Evolutionary conservation across 2,329 filamentous ascomycete genomes (phyloP), one percentile per base, ranked within the genome.

Genomic region (Botrytis fragariae): DNA sequence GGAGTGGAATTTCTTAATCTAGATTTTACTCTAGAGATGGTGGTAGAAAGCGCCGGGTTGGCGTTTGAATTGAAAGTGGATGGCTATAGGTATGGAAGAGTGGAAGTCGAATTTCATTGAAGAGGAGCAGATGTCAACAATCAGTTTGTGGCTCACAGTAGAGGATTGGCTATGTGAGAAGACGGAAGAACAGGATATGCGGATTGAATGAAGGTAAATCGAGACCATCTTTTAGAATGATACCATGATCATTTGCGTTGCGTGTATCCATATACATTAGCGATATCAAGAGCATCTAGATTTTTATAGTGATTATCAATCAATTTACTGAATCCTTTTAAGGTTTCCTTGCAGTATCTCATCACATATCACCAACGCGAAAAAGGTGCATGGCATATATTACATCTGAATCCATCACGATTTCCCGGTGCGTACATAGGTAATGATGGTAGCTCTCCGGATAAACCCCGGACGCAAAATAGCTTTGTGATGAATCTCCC

Each of bases 11-110:
- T 95, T 82, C 91, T 94, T 77, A 94, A 94, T 76, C 84, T 95
- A 44, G 92, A 95, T 79, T 95, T 95, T 74, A 93, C 92, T 18
- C 87, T 95, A 9, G 92, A 94, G 83, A 94, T 95, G 92, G 90
- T 91, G 77, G 92, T 95, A 61, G 91, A 94, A 79, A 93, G 91
- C 78, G 92, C 92, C 0, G 91, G 92, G 1, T 78, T 95, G 73
- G 89, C 91, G 3, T 95, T 95, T 81, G 92, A 95, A 82, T 82
- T 95, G 71, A 92, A 92, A 82, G 92, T 95, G 20, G 92, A 94
- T 79, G 92, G 92, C 0, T 89, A 93, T 25, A 85, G 91, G 75
- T 95, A 95, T 82, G 93, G 92, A 14, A 86, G 90, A 74, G 93
- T 95, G 1, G 90, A 93, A 79, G 92, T 92, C 0, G 92, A 94